A percentile compares a stretch with the other conserved stretches of the same genome.
phyloP scores from a whole-genome alignment of 116 monocot species.

The Trichopus zeylanicus region DNA sequence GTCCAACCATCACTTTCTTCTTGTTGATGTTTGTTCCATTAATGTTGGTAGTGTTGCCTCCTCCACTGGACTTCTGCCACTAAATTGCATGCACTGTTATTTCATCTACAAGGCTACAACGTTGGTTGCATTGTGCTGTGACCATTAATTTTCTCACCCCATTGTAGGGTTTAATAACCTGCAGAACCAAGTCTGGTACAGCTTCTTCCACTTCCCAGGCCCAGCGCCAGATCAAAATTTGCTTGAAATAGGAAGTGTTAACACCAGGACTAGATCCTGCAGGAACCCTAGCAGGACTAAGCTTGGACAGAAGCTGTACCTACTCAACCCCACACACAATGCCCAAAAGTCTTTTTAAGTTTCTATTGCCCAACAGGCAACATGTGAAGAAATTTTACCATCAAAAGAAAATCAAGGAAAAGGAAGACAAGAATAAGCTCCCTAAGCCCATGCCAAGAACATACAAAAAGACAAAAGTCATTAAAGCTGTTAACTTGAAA shows the following conservation, averaged over 20 bases:
- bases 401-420: neutral
- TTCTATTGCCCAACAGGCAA: neutral
- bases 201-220: slow-evolving; percentile 1
- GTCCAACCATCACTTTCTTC: too few species aligned
- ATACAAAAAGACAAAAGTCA: neutral
- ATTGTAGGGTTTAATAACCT: too few species aligned
- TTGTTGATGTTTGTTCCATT: too few species aligned
- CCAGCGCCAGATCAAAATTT: slow-evolving; percentile 7
- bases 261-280: slow-evolving; percentile 13
- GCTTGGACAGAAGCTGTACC: neutral
- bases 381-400: neutral
- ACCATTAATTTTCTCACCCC: neutral
- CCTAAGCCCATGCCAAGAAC: neutral
- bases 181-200: slow-evolving; percentile 1
- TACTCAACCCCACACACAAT: neutral
- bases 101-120: neutral
- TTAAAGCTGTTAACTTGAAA: neutral
- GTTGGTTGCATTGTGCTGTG: neutral
- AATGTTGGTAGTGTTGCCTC: too few species aligned
- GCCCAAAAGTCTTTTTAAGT: neutral
- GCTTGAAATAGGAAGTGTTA: slow-evolving; percentile 18
- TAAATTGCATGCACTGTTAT: too few species aligned
- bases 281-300: slow-evolving; percentile 2
- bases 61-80: too few species aligned
- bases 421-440: neutral